Evolutionary conservation across 768 basidiomycete species (phyloP), one percentile per base, ranked within the genome.

Genomic region (Lentinus tigrinus): DNA sequence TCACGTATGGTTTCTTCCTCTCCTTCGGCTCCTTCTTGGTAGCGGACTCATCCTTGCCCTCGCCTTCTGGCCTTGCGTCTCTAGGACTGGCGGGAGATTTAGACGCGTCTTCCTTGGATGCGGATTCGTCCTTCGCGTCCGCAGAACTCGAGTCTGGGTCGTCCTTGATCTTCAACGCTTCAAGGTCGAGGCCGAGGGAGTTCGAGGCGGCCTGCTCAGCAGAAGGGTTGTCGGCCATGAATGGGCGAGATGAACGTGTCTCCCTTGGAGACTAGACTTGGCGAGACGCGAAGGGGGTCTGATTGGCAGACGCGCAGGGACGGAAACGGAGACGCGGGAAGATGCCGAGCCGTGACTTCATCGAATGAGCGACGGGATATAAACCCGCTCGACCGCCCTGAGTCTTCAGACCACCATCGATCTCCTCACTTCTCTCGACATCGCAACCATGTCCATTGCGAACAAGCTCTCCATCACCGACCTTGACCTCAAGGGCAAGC

Each of bases 381-480:
- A 58, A 56, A 53, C 53, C 23, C 48, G 13, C 48, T 17, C 21
- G 34, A 17, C 11, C 16, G 31, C 31, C 43, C 40, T 28, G n/a
- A 51, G 42, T 8, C 27, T 23, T 39, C 7, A 27, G 31, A 31
- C 52, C 39, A 34, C 36, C 55, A 66, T 64, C 63, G 58, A 62
- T 63, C 36, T 57, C 60, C 47, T 23, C 44, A 38, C 52, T 61
- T 52, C 46, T 58, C 62, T 58, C 72, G 2, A 28, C 24, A 51
- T 23, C 59, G 60, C 74, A 60, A 82, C 69, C 65, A 88, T 98
- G 95, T 97, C 95, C 57, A 89, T 98, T 73, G 87, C 95, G 24
- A 94, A 88, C 78, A 98, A 98, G 75, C 84, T 98, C 65, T 83
- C 91, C 61, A 92, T 98, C 76, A 90, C 87, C 61, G 96, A 98